A percentile compares a stretch with the other conserved stretches of the same genome.
These are phyloP conservation scores for Aspergillus brunneoviolaceus DNA, from an alignment of 2,329 filamentous ascomycete species.

Conservation along the genomic window DNA sequence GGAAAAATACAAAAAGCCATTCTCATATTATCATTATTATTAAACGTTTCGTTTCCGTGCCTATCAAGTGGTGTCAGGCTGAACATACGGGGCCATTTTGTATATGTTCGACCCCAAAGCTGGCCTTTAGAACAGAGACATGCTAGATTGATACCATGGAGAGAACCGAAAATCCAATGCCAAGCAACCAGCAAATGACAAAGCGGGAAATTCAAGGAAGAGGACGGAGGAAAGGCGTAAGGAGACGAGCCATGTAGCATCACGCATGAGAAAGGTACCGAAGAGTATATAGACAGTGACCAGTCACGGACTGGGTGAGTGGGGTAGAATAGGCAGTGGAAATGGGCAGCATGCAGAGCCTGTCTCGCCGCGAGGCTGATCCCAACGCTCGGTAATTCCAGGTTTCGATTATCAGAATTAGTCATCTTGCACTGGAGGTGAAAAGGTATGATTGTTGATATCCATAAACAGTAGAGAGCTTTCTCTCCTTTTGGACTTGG, in stretches of 20 bases:
- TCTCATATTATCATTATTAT: conserved; percentile 37
- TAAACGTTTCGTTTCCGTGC: conserved; percentile 19
- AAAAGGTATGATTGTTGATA: conserved; percentile 29
- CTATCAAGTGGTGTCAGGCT: conserved; percentile 1
- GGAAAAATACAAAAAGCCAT: background rate
- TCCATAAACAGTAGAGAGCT: conserved; percentile 51
- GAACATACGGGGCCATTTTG: conserved; percentile 20
- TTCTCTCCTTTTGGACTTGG: conserved; percentile 49
- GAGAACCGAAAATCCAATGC: background rate
- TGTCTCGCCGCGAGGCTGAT: too few species aligned
- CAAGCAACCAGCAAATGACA: background rate
- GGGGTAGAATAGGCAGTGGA: background rate
- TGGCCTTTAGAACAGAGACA: background rate
- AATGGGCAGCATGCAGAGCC: too few species aligned
- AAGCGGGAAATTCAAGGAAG: background rate
- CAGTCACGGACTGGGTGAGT: background rate
- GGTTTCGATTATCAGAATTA: background rate
- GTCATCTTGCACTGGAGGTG: conserved; percentile 24
- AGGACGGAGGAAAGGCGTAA: background rate
- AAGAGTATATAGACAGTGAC: background rate
- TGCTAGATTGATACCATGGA: background rate
- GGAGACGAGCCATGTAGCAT: background rate
- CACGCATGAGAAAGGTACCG: background rate
- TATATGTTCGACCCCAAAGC: conserved; percentile 25
- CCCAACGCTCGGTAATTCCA: too few species aligned